phyloP scores from a whole-genome alignment of 768 basidiomycete genomes.

The Coprinellus micaceus region DNA sequence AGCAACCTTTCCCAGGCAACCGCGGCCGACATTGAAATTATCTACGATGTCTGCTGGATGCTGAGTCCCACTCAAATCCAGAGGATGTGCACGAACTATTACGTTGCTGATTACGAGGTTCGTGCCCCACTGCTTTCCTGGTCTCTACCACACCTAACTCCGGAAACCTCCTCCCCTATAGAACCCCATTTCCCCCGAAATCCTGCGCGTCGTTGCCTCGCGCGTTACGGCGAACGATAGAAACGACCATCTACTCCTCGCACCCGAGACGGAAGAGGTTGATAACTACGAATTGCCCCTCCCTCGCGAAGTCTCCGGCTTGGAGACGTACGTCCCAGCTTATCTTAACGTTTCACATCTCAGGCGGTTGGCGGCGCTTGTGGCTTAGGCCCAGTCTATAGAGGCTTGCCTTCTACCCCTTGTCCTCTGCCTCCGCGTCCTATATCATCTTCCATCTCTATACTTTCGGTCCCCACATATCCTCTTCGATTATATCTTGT shows the following conservation, averaged over 20 bases:
- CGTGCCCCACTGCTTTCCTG: slow-evolving; percentile 12
- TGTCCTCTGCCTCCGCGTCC: too few species aligned
- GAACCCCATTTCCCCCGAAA: slow-evolving; percentile 97
- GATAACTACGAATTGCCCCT: slow-evolving; percentile 92
- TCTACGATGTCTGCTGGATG: slow-evolving; percentile 99
- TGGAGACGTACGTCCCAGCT: slow-evolving; percentile 95
- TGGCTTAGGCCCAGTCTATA: slow-evolving; percentile 46
- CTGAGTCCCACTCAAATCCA: slow-evolving; percentile 98
- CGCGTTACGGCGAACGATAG: slow-evolving; percentile 95
- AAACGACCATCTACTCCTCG: slow-evolving; percentile 92
- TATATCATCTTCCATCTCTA: too few species aligned
- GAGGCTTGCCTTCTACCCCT: slow-evolving; percentile 15
- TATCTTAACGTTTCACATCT: slow-evolving; percentile 89
- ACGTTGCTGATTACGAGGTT: slow-evolving; percentile 98
- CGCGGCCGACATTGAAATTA: slow-evolving; percentile 94
- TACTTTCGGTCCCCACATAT: background rate
- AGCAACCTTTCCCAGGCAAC: slow-evolving; percentile 59
- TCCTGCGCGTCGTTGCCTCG: slow-evolving; percentile 92
- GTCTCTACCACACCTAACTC: background rate
- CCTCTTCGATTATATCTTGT: background rate
- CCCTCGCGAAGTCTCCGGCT: slow-evolving; percentile 89
- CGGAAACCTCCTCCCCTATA: slow-evolving; percentile 23
- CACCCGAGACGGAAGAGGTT: slow-evolving; percentile 96
- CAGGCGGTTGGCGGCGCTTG: slow-evolving; percentile 81
- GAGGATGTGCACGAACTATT: slow-evolving; percentile 98